phyloP scores from a whole-genome alignment of 306 rosid genomes.

The Quercus ilex region DNA sequence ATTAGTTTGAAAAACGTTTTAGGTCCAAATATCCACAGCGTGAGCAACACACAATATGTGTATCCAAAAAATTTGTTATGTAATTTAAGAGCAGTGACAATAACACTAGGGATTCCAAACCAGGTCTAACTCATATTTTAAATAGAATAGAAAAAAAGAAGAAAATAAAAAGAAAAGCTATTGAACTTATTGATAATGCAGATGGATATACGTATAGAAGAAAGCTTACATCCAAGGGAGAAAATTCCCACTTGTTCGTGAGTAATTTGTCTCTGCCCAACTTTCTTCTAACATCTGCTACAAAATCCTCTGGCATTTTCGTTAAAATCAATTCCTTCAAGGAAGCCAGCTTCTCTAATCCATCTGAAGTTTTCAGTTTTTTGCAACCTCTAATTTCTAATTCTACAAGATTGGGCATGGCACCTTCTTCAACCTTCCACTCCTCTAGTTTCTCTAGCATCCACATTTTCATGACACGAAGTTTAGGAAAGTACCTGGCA shows the following conservation, averaged over 20 bases:
- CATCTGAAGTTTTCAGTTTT: neutral
- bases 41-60: too few relatives aligned
- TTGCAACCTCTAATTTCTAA: neutral
- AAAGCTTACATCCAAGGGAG: neutral
- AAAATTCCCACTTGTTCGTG: neutral
- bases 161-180: too few relatives aligned
- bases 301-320: neutral
- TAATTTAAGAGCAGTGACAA: too few relatives aligned
- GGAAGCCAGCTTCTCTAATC: neutral
- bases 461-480: neutral
- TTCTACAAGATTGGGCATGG: neutral
- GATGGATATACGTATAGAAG: too few relatives aligned
- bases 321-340: neutral
- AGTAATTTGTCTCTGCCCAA: neutral
- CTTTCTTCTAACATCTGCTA: neutral
- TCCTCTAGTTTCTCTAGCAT: neutral
- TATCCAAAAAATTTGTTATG: too few relatives aligned
- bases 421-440: neutral
- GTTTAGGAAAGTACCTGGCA: neutral
- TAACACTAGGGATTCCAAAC: too few relatives aligned
- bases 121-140: too few relatives aligned
- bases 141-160: too few relatives aligned
- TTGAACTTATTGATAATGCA: too few relatives aligned
- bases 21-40: too few relatives aligned
- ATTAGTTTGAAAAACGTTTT: too few relatives aligned